Percentiles rank a stretch among this genome's conserved stretches.
Conservation (phyloP, 2,329 filamentous ascomycete genomes). For the Cordyceps militaris region DNA sequence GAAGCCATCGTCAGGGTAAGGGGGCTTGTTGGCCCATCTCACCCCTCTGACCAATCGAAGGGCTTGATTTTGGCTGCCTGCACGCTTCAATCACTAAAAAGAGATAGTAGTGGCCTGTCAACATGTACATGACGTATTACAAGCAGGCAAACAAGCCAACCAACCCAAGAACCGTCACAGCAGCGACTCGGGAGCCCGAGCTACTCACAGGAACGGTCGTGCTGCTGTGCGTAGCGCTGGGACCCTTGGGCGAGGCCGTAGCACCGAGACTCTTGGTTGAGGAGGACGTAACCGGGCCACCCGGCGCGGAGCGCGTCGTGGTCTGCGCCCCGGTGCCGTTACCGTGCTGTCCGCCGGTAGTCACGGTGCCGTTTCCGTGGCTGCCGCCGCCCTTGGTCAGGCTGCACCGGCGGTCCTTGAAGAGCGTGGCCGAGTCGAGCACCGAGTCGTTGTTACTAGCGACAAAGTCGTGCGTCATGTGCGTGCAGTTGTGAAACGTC, state of each 20-base stretch:
- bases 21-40: no score
- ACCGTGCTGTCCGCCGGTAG: not conserved
- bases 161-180: not conserved
- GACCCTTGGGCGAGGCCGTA: not conserved
- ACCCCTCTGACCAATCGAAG: no score
- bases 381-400: not conserved
- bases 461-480: slow-evolving; percentile 32
- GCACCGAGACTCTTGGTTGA: not conserved
- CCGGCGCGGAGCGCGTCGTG: not conserved
- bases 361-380: not conserved
- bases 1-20: no score
- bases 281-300: not conserved
- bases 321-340: not conserved
- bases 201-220: not conserved
- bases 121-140: not conserved
- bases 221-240: not conserved
- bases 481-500: slow-evolving; percentile 33
- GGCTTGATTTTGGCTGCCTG: no score
- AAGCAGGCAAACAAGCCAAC: not conserved
- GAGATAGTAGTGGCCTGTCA: not conserved
- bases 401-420: slow-evolving; percentile 4
- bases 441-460: slow-evolving; percentile 24
- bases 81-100: not conserved
- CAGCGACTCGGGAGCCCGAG: not conserved
- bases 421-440: slow-evolving; percentile 25